Evolutionary conservation across 768 basidiomycete genomes (phyloP), one percentile per base, ranked within the genome.

Genomic region (Psilocybe azurescens): DNA sequence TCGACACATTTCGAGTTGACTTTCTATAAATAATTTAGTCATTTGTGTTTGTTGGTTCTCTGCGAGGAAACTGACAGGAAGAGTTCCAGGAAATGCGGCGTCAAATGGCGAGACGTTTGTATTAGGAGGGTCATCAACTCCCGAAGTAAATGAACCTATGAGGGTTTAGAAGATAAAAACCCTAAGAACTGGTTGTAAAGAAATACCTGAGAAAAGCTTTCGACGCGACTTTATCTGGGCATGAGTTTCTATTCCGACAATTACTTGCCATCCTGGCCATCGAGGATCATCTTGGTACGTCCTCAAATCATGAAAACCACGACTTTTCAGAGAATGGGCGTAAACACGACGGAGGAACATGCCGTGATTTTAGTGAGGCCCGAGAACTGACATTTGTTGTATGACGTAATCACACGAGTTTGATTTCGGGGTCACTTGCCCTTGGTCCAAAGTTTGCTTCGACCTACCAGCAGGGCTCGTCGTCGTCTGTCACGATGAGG

Each of bases 241-340:
- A 71, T 99, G 97, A 5, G 97, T 93, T 71, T 99, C 97, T 51
- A 99, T 89, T 14, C 97, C 97, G 33, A 99, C 87, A 44, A 97
- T 80, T 18, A 97, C 89, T 65, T 90, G 83, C 93, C 94, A 99
- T 20, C 89, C 94, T 14, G 89, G 90, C 92, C 92, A 93, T 53
- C 89, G 75, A 44, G 70, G 54, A 62, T 83, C 81, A 47, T 77
- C 75, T 50, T 67, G 65, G 66, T 75, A 72, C 38, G 55, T 57
- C 13, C 78, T 72, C 5, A 71, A 61, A 48, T 78, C 72, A 67
- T 79, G 76, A 61, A 79, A 78, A 58, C 69, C 50, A 56, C 66
- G 66, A 64, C 28, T 58, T 24, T 29, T 48, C 9, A 55, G 47
- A 18, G 50, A 56, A 39, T 48, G 52, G 51, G 10, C 41, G 55